Percentiles rank a stretch among this genome's conserved stretches.
Evolutionary conservation across 2,329 filamentous ascomycete genomes (phyloP).

Genomic region (Ophiostoma himal-ulmi): DNA sequence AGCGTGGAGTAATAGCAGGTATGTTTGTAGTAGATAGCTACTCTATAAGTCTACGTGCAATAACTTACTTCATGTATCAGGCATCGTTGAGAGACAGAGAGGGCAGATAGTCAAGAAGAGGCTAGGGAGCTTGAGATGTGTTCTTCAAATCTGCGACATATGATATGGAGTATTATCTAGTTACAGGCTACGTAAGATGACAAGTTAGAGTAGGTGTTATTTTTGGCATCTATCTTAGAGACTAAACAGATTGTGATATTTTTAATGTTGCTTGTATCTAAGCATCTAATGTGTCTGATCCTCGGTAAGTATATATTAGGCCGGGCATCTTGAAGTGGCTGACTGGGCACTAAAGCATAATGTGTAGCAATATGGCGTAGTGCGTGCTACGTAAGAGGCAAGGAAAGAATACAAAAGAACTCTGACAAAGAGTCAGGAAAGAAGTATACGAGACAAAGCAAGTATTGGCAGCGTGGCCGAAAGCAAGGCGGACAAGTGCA

Average conservation of each 20-base stretch:
- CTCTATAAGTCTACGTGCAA: too few species aligned
- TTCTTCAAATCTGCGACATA: not conserved
- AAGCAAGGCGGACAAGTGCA: constrained; percentile 5
- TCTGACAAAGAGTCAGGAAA: not conserved
- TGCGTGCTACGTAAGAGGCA: not conserved
- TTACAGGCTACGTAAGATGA: constrained; percentile 1
- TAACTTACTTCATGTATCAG: too few species aligned
- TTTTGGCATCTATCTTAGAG: not conserved
- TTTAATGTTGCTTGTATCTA: not conserved
- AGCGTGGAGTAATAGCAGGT: not conserved
- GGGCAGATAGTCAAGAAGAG: not conserved
- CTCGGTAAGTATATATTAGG: not conserved
- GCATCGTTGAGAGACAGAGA: too few species aligned
- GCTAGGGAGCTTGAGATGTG: not conserved
- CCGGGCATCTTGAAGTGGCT: not conserved
- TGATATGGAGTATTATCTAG: not conserved
- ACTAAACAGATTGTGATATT: not conserved
- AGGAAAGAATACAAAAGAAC: not conserved
- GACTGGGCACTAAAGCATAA: not conserved
- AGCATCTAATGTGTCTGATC: not conserved
- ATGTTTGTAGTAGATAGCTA: too few species aligned
- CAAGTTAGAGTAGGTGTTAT: not conserved
- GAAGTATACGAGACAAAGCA: not conserved
- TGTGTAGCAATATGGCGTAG: not conserved
- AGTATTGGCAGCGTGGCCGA: not conserved